phyloP scores from a whole-genome alignment of 352 stramenopile genomes.

The Pythium scleroteichum region DNA sequence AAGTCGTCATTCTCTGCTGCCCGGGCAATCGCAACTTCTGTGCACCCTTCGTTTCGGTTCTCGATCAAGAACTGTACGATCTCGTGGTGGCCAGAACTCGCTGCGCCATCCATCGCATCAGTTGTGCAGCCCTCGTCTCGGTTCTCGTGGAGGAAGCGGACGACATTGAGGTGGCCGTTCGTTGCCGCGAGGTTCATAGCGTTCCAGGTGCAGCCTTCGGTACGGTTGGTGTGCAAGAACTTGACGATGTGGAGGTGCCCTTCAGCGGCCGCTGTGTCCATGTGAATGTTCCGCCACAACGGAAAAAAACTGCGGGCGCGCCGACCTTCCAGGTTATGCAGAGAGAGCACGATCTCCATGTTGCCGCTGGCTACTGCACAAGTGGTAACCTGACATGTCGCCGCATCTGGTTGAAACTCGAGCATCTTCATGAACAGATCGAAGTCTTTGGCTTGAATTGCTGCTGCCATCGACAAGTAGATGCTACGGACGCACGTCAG shows the following conservation, averaged over 20 bases:
- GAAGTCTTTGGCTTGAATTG: not conserved
- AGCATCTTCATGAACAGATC: not conserved
- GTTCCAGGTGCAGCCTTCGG: not conserved
- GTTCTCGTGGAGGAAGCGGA: not conserved
- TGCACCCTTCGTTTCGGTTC: not conserved
- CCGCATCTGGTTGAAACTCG: not conserved
- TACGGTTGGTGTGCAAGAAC: not conserved
- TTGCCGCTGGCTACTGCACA: not conserved
- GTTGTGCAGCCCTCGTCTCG: not conserved
- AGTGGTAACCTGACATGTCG: not conserved
- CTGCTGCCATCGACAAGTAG: not conserved
- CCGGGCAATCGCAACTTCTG: not conserved
- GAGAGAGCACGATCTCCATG: not conserved
- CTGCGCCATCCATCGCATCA: not conserved
- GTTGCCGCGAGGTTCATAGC: not conserved
- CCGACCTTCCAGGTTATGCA: not conserved
- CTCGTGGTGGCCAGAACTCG: not conserved
- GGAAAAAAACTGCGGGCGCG: no score
- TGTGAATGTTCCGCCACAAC: not conserved
- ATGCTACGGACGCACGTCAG: not conserved
- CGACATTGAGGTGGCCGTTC: not conserved
- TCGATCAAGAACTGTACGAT: not conserved
- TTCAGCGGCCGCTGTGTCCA: not conserved
- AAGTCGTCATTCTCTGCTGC: not conserved
- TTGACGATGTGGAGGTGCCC: not conserved